Conservation (phyloP, 2,329 filamentous ascomycete species). For the Aspergillus sp. region DNA sequence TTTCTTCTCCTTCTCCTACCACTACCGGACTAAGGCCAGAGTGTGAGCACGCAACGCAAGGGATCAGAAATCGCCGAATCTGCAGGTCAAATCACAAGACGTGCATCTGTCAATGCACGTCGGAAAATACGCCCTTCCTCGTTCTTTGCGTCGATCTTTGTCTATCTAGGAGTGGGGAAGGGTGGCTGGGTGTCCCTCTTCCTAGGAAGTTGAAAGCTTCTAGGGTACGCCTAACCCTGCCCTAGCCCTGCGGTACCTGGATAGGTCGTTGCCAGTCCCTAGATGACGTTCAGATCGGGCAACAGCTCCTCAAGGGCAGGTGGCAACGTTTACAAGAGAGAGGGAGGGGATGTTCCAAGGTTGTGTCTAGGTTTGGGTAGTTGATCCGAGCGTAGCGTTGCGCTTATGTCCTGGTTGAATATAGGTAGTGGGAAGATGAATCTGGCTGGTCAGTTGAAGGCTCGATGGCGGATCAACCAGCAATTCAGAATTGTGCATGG, state of each 20-base stretch:
- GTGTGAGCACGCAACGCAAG: neutral
- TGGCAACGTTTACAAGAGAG: neutral
- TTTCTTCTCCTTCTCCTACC: neutral
- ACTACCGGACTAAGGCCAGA: no score
- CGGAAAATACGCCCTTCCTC: neutral
- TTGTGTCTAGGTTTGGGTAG: neutral
- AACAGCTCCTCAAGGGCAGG: neutral
- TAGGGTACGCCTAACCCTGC: neutral
- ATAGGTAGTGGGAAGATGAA: neutral
- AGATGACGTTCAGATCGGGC: neutral
- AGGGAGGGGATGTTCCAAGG: neutral
- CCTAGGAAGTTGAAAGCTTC: neutral
- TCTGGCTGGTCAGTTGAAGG: neutral
- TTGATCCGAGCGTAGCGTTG: neutral
- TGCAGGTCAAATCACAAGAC: neutral
- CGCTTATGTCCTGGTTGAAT: neutral
- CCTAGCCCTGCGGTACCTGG: neutral
- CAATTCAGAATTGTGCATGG: neutral
- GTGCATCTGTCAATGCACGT: neutral
- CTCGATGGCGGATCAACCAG: no score
- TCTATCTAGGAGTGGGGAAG: neutral
- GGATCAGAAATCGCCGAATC: neutral
- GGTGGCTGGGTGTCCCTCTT: neutral
- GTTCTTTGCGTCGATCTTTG: neutral
- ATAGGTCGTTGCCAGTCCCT: neutral